phyloP scores from a whole-genome alignment of 139 green algal species.

The Chlamydomonas asymmetrica region DNA sequence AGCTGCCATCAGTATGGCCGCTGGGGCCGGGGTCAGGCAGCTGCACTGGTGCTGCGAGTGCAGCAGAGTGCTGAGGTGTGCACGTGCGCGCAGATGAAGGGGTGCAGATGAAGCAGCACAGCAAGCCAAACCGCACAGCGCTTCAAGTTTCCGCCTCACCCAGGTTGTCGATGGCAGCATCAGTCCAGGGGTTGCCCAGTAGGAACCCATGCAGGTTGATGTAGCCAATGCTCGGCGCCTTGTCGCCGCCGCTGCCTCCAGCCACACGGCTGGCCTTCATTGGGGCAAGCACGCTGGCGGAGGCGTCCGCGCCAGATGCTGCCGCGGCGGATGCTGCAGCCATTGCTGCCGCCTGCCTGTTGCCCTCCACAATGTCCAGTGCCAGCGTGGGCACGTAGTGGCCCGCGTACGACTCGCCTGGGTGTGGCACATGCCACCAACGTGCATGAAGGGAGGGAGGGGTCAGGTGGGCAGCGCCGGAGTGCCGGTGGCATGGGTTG shows the following conservation, averaged over 20 bases:
- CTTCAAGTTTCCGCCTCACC: no score
- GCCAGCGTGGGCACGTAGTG: slow-evolving; percentile 81
- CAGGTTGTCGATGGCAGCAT: slow-evolving; percentile 77
- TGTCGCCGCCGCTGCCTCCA: not conserved
- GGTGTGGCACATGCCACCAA: not conserved
- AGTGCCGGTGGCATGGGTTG: no score
- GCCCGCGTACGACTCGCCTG: slow-evolving; percentile 56
- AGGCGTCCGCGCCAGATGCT: slow-evolving; percentile 10
- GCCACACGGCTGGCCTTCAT: no score
- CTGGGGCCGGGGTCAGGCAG: not conserved
- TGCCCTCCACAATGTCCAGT: slow-evolving; percentile 55
- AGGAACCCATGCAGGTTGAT: slow-evolving; percentile 63
- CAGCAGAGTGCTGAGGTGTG: not conserved
- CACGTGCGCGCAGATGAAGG: not conserved
- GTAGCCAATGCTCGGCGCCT: not conserved
- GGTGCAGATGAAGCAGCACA: not conserved
- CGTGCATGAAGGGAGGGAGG: not conserved
- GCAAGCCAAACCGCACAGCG: no score
- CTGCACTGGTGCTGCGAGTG: not conserved
- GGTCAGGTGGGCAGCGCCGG: not conserved
- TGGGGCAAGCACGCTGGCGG: not conserved
- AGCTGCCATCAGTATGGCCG: not conserved
- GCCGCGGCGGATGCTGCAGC: not conserved
- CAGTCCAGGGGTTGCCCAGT: slow-evolving; percentile 86
- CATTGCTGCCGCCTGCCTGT: slow-evolving; percentile 28